These are phyloP conservation scores for Staphylotrichum tortipilum DNA, from an alignment of 495 filamentous ascomycete genomes.

Conservation along the genomic window DNA sequence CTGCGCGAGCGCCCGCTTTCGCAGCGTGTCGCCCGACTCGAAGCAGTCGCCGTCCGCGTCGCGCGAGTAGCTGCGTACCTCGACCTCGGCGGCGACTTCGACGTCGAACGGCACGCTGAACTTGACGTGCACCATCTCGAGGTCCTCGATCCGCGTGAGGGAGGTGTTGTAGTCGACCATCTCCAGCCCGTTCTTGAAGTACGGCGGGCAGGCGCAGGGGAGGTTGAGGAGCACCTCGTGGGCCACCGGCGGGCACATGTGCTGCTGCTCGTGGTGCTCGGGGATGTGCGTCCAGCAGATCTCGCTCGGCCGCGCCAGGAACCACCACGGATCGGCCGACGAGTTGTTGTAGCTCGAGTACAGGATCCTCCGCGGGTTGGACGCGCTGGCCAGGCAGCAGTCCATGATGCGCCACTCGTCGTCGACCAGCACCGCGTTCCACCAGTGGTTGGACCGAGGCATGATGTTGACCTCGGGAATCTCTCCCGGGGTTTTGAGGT, in stretches of 20 bases:
- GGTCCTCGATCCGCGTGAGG: constrained; percentile 71
- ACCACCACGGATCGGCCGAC: constrained; percentile 80
- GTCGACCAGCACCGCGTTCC: constrained; percentile 92
- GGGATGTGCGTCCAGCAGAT: constrained; percentile 94
- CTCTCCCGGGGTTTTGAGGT: constrained; percentile 85
- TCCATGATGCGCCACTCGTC: constrained; percentile 97
- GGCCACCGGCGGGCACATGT: constrained; percentile 80
- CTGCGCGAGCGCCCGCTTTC: constrained; percentile 80
- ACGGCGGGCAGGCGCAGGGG: constrained; percentile 76
- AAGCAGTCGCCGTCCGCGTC: constrained; percentile 89
- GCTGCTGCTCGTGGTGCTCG: constrained; percentile 74
- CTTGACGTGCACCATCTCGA: constrained; percentile 86
- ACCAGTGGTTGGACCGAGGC: constrained; percentile 89
- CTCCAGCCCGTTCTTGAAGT: constrained; percentile 69
- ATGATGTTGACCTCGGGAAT: constrained; percentile 64
- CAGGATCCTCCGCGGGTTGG: constrained; percentile 65
- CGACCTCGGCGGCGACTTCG: constrained; percentile 89
- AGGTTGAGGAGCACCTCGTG: constrained; percentile 76
- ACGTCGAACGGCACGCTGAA: constrained; percentile 80
- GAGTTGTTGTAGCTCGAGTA: constrained; percentile 66
- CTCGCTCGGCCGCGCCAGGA: constrained; percentile 76
- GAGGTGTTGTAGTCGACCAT: constrained; percentile 90
- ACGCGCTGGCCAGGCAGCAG: constrained; percentile 82
- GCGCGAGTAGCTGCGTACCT: constrained; percentile 66
- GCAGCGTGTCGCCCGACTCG: constrained; percentile 80